phyloP scores from a whole-genome alignment of 805 yeast genomes.

The Sugiyamaella lignohabitans region DNA sequence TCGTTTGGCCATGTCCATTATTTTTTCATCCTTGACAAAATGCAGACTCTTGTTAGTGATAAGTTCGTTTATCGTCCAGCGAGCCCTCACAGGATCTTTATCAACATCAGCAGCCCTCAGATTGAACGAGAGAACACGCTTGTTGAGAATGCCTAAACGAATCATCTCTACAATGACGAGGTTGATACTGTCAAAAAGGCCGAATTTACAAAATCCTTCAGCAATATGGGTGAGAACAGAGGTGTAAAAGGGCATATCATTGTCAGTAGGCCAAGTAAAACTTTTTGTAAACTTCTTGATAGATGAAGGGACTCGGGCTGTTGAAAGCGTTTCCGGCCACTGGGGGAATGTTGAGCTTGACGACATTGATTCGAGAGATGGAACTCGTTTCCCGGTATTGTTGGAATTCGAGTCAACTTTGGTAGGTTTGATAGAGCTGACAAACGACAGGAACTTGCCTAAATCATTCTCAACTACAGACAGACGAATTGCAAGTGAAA shows the following conservation, averaged over 20 bases:
- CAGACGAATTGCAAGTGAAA: conserved; percentile 9
- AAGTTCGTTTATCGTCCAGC: background rate
- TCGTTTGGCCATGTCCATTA: too few species aligned
- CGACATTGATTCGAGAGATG: background rate
- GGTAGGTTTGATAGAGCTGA: background rate
- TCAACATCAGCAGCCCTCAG: background rate
- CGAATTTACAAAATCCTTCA: conserved; percentile 17
- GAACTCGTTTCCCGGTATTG: too few species aligned
- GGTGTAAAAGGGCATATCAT: background rate
- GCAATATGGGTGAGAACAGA: conserved; percentile 8
- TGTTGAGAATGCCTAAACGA: background rate
- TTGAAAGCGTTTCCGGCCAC: too few species aligned
- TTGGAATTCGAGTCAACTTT: too few species aligned
- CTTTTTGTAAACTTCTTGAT: background rate
- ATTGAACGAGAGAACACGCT: background rate
- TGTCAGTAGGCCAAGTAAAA: background rate
- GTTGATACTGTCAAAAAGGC: conserved; percentile 12
- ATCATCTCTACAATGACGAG: conserved; percentile 9
- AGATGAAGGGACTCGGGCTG: background rate
- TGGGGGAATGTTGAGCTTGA: too few species aligned
- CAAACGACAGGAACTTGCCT: background rate
- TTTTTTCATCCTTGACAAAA: background rate
- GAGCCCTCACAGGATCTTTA: background rate
- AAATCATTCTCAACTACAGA: background rate
- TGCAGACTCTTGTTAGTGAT: background rate